Percentiles rank a stretch among this genome's conserved stretches.
phyloP scores from a whole-genome alignment of 2,329 filamentous ascomycete species.

The Aspergillus oerlinghausenensis region DNA sequence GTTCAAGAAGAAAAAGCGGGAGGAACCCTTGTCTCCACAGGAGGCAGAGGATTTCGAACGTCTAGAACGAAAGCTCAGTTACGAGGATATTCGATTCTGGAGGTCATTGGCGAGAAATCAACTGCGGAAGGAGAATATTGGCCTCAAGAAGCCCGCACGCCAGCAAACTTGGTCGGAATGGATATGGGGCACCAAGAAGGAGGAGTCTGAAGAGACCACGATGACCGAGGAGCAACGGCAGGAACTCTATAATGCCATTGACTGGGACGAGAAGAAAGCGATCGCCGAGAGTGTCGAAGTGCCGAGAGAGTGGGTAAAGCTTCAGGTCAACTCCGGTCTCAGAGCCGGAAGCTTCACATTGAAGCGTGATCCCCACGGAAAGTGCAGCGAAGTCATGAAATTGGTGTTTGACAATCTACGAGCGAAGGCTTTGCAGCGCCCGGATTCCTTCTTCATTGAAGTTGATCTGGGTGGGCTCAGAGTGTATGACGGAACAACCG shows the following conservation, averaged over 20 bases:
- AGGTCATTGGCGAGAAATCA: slow-evolving; percentile 89
- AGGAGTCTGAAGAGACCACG: slow-evolving; percentile 70
- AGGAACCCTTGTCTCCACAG: slow-evolving; percentile 60
- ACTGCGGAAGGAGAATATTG: slow-evolving; percentile 88
- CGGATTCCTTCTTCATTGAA: slow-evolving; percentile 84
- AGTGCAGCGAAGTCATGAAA: slow-evolving; percentile 74
- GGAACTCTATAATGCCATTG: slow-evolving; percentile 94
- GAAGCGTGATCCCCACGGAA: slow-evolving; percentile 76
- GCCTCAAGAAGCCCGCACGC: slow-evolving; percentile 66
- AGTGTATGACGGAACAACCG: slow-evolving; percentile 92
- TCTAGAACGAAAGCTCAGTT: slow-evolving; percentile 82
- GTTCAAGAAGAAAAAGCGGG: slow-evolving; percentile 89
- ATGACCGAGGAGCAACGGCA: slow-evolving; percentile 96
- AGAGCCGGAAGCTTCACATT: slow-evolving; percentile 94
- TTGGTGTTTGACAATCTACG: slow-evolving; percentile 93
- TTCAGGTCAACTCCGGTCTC: slow-evolving; percentile 89
- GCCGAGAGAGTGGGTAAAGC: slow-evolving; percentile 84
- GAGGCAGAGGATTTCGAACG: slow-evolving; percentile 69
- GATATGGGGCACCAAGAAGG: slow-evolving; percentile 79
- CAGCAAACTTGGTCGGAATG: slow-evolving; percentile 87
- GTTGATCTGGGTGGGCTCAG: slow-evolving; percentile 87
- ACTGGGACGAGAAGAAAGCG: slow-evolving; percentile 95
- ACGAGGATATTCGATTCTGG: slow-evolving; percentile 97
- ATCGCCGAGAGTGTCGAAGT: slow-evolving; percentile 83
- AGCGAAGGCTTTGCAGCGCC: slow-evolving; percentile 81